These are phyloP conservation scores for Pholiota conissans DNA, from an alignment of 768 basidiomycete species.

Conservation along the genomic window DNA sequence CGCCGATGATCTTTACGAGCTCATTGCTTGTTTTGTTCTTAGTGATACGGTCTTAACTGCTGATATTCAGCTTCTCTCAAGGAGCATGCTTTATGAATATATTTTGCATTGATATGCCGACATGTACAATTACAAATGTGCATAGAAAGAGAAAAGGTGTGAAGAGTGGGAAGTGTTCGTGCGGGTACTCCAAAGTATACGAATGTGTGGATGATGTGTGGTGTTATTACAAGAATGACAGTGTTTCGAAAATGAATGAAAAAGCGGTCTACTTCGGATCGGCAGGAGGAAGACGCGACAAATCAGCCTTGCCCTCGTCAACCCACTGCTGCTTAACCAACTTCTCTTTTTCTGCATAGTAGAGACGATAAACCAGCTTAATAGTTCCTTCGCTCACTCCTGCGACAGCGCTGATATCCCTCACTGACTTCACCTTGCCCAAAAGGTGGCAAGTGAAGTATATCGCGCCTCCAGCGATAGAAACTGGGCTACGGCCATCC, in stretches of 20 bases:
- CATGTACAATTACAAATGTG: slow-evolving; percentile 18
- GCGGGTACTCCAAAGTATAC: neutral
- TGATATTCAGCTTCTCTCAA: too few species aligned
- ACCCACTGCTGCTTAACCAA: slow-evolving; percentile 87
- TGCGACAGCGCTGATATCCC: slow-evolving; percentile 88
- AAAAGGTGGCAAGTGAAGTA: slow-evolving; percentile 88
- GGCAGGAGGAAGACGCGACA: slow-evolving; percentile 43
- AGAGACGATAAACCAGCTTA: slow-evolving; percentile 82
- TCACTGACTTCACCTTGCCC: slow-evolving; percentile 70
- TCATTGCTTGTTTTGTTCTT: too few species aligned
- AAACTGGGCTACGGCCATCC: slow-evolving; percentile 92
- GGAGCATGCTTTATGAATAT: neutral
- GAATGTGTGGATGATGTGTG: slow-evolving; percentile 8
- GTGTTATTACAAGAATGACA: slow-evolving; percentile 19
- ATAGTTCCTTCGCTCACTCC: slow-evolving; percentile 97
- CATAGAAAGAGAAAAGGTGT: slow-evolving; percentile 6
- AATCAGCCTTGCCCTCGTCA: slow-evolving; percentile 71
- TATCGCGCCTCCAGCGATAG: slow-evolving; percentile 97
- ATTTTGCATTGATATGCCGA: slow-evolving; percentile 19
- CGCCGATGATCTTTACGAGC: neutral
- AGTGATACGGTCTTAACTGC: too few species aligned
- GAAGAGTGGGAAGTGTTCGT: slow-evolving; percentile 2
- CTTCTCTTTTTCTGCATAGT: slow-evolving; percentile 72
- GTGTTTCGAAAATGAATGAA: slow-evolving; percentile 17
- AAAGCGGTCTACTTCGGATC: slow-evolving; percentile 32